Conservation (phyloP, 2,329 filamentous ascomycete species). For the Aspergillus neotritici region DNA sequence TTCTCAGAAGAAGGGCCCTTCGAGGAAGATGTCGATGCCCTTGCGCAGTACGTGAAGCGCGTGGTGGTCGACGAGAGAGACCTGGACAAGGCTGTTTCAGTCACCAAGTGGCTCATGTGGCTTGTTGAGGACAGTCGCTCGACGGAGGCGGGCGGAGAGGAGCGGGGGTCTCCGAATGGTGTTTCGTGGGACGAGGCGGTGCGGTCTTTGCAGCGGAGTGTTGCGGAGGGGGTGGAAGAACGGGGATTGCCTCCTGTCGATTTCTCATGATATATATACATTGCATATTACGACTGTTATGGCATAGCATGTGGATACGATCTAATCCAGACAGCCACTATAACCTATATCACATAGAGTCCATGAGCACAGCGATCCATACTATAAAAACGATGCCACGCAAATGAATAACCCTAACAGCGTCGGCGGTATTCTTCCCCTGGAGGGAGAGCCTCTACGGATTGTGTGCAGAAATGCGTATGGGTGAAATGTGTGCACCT, state of each 20-base stretch:
- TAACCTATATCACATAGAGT: too few species aligned
- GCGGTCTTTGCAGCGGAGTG: slow-evolving; percentile 33
- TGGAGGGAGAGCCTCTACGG: too few species aligned
- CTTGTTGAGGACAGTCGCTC: slow-evolving; percentile 34
- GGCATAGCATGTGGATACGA: not conserved
- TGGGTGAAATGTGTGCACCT: too few species aligned
- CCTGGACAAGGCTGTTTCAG: slow-evolving; percentile 64
- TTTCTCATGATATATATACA: slow-evolving; percentile 28
- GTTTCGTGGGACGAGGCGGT: slow-evolving; percentile 36
- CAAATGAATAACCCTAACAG: too few species aligned
- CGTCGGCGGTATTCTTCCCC: too few species aligned
- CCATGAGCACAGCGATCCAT: not conserved
- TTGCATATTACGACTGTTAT: slow-evolving; percentile 4
- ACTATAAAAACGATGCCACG: too few species aligned
- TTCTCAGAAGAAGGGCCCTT: slow-evolving; percentile 73
- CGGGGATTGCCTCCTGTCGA: slow-evolving; percentile 44
- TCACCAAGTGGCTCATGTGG: slow-evolving; percentile 60
- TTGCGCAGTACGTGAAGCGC: slow-evolving; percentile 64
- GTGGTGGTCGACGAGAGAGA: slow-evolving; percentile 74
- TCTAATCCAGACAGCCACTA: too few species aligned
- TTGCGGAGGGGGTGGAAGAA: slow-evolving; percentile 40
- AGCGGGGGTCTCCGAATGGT: slow-evolving; percentile 13
- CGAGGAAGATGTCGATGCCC: slow-evolving; percentile 66
- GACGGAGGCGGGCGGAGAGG: slow-evolving; percentile 18
- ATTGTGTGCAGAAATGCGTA: too few species aligned